Percentiles rank a stretch among this genome's conserved stretches.
Evolutionary conservation across 78 protist genomes (phyloP).

Genomic region (Dictyostelium firmibasis): DNA sequence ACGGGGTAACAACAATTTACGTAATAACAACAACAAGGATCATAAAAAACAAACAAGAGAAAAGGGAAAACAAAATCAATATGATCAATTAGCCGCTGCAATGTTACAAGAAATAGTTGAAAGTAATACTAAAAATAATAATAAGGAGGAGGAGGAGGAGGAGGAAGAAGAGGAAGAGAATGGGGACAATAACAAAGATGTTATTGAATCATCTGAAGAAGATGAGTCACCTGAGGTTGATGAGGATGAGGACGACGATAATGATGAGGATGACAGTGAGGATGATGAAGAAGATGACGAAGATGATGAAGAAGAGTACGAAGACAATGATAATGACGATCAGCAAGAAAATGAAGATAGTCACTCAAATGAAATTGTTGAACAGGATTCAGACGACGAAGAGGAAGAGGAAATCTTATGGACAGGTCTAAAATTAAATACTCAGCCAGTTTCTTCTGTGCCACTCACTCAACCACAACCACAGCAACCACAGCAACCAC

Average conservation of each 20-base stretch:
- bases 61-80: conserved; percentile 13
- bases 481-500: conserved; percentile 17
- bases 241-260: not conserved
- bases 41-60: not conserved
- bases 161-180: not conserved
- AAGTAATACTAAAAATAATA: not conserved
- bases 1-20: not conserved
- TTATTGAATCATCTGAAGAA: not conserved
- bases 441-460: not conserved
- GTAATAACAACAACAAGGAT: not conserved
- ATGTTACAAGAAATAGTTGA: not conserved
- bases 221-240: not conserved
- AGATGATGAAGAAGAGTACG: not conserved
- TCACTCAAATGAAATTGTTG: not conserved
- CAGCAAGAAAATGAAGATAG: not conserved
- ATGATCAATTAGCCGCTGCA: not conserved
- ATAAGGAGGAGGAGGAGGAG: not conserved
- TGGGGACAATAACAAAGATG: not conserved
- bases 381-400: not conserved
- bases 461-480: not conserved
- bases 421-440: not conserved
- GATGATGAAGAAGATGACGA: not conserved
- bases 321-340: not conserved
- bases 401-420: conserved; percentile 63
- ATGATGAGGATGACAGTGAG: not conserved